phyloP scores from a whole-genome alignment of 176 grass and related monocot species.

The Aechmea fasciata region DNA sequence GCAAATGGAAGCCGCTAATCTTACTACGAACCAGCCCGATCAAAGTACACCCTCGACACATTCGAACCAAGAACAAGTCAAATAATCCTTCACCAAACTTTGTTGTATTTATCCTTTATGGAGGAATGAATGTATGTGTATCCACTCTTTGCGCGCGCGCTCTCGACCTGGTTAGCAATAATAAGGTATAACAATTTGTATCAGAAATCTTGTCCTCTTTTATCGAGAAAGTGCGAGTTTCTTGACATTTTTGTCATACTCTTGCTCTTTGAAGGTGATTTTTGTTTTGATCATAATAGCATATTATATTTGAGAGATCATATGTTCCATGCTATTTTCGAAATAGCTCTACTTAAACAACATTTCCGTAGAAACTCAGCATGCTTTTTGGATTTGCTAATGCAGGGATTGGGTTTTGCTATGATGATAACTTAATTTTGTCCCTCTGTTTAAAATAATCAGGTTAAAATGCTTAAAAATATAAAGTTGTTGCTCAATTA shows the following conservation, averaged over 20 bases:
- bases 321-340: neutral
- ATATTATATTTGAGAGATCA: neutral
- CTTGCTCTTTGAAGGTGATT: neutral
- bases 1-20: conserved; percentile 23
- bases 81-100: conserved; percentile 1
- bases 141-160: neutral
- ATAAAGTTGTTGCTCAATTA: too few species aligned
- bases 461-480: too few species aligned
- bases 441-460: too few species aligned
- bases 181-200: neutral
- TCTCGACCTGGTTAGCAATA: neutral
- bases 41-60: conserved; percentile 19
- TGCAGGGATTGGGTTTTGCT: too few species aligned
- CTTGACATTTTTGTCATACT: neutral
- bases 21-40: conserved; percentile 6
- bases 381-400: too few species aligned
- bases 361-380: too few species aligned
- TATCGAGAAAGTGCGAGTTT: neutral
- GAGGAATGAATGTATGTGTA: neutral
- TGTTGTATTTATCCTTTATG: neutral
- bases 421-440: too few species aligned
- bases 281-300: neutral
- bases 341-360: too few species aligned
- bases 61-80: conserved; percentile 26
- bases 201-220: neutral